phyloP scores from a whole-genome alignment of 1,284 basidiomycete species.

The Vanrija sp. region DNA sequence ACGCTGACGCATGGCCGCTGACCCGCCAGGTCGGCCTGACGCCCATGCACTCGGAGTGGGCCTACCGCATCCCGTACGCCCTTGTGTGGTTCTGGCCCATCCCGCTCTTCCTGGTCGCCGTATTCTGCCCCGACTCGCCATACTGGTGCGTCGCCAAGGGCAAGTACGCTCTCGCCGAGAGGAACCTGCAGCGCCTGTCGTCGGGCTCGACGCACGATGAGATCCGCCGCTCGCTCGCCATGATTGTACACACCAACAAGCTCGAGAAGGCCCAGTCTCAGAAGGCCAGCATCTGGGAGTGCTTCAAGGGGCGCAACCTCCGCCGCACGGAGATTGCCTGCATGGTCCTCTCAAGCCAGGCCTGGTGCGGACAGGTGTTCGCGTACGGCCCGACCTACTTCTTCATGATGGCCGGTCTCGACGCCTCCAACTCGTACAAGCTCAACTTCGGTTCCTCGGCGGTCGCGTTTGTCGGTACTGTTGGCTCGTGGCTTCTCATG shows the following conservation, averaged over 20 bases:
- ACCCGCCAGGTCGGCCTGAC: constrained; percentile 1
- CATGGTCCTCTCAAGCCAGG: background rate
- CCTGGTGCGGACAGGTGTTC: background rate
- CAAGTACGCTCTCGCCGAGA: constrained; percentile 16
- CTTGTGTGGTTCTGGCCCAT: constrained; percentile 45
- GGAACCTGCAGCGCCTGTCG: constrained; percentile 12
- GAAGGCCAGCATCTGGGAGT: constrained; percentile 26
- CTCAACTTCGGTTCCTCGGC: background rate
- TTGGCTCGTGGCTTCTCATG: background rate
- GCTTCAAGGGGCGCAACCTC: constrained; percentile 46
- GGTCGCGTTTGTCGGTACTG: background rate
- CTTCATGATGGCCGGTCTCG: background rate
- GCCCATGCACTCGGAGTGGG: constrained; percentile 14
- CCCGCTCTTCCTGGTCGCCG: constrained; percentile 30
- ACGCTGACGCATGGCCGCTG: constrained; percentile 6
- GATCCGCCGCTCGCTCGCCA: background rate
- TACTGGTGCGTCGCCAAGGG: constrained; percentile 24
- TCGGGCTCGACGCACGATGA: too few relatives aligned
- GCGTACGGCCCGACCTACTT: background rate
- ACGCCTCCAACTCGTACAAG: background rate
- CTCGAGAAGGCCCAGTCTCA: constrained; percentile 17
- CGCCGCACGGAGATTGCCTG: constrained; percentile 49
- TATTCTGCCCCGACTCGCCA: constrained; percentile 21
- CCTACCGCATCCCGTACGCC: constrained; percentile 19
- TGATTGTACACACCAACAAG: constrained; percentile 27